phyloP scores from a whole-genome alignment of 768 basidiomycete genomes.

The Macrolepiota fuliginosa region DNA sequence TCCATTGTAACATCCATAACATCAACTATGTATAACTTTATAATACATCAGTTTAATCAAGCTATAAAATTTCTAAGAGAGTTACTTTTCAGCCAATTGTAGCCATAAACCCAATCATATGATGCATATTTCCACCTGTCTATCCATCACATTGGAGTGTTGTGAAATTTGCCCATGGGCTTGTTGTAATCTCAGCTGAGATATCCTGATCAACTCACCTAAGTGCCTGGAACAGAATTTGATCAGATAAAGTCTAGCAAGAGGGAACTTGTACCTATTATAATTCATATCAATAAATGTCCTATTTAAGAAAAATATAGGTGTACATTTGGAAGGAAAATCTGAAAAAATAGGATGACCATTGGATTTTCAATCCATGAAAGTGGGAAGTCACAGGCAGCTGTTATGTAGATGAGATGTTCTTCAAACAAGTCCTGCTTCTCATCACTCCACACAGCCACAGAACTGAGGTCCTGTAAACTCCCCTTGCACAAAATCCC shows the following conservation, averaged over 20 bases:
- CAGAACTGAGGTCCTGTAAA: no score
- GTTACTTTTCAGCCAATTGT: not conserved
- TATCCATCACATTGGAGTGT: conserved; percentile 34
- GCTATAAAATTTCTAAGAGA: no score
- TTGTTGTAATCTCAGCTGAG: conserved; percentile 13
- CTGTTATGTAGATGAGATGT: conserved; percentile 20
- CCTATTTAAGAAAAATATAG: no score
- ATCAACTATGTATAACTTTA: conserved; percentile 28
- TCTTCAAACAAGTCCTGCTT: not conserved
- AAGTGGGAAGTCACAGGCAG: conserved; percentile 30
- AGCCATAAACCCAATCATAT: conserved; percentile 30
- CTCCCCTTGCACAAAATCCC: no score
- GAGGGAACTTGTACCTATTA: conserved; percentile 22
- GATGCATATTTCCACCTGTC: conserved; percentile 30
- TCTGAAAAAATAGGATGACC: conserved; percentile 25
- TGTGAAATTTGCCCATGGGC: not conserved
- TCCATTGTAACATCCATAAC: conserved; percentile 30
- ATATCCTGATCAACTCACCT: not conserved
- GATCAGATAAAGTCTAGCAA: conserved; percentile 21
- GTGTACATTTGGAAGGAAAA: conserved; percentile 33
- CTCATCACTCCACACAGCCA: not conserved
- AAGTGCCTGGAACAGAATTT: conserved; percentile 21
- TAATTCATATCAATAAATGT: not conserved
- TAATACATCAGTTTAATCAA: no score
- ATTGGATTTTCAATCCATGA: conserved; percentile 36